Conservation (phyloP, 1,284 basidiomycete genomes). For the Fomitopsis betulina region DNA sequence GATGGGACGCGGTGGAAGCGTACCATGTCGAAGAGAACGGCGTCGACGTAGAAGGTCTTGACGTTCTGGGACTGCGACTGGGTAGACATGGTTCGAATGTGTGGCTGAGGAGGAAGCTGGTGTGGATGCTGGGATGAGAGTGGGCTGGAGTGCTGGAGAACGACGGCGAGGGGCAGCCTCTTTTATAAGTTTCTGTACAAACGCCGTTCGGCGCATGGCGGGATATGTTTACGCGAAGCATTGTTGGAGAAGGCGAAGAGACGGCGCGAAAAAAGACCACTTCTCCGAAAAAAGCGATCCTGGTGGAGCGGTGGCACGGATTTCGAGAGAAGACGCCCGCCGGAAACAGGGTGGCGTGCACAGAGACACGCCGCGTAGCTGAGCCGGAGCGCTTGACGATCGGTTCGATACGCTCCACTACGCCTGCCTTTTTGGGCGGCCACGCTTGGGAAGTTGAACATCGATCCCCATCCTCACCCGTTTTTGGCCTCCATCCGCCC, state of each 20-base stretch:
- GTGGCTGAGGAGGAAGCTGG: not conserved
- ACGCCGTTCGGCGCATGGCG: not conserved
- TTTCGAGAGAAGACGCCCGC: not conserved
- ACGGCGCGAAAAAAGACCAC: not conserved
- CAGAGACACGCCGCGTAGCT: not conserved
- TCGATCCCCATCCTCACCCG: not conserved
- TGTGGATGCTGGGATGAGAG: not conserved
- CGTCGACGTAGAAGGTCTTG: constrained; percentile 47
- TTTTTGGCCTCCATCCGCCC: not conserved
- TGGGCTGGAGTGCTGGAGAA: constrained; percentile 4
- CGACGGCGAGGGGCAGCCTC: not conserved
- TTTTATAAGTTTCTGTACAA: constrained; percentile 5
- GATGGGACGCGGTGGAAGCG: constrained; percentile 17
- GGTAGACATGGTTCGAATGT: constrained; percentile 20
- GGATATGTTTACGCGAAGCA: not conserved
- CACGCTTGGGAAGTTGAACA: not conserved
- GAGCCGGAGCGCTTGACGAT: not conserved
- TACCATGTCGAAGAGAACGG: constrained; percentile 74
- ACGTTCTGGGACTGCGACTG: constrained; percentile 9
- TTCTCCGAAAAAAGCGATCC: not conserved
- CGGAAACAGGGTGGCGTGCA: constrained; percentile 5
- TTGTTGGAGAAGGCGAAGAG: not conserved
- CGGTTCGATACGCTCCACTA: not conserved
- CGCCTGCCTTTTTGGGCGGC: not conserved
- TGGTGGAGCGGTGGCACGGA: constrained; percentile 2